These are phyloP conservation scores for Begonia masoniana DNA, from an alignment of 306 rosid species.

Conservation along the genomic window DNA sequence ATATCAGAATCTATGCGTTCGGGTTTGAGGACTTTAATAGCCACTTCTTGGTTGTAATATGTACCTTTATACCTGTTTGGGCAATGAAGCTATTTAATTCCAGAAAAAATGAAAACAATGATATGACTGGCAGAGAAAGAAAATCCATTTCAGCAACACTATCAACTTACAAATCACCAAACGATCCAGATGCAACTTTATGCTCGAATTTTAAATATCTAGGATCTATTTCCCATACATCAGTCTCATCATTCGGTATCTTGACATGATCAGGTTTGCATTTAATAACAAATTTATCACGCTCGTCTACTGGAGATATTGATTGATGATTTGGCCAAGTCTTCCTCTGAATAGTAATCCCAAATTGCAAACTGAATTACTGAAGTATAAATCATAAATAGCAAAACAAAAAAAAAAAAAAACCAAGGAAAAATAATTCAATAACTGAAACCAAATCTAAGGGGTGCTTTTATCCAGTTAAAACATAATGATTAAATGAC, in stretches of 20 bases:
- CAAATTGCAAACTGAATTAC: conserved; percentile 12
- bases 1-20: conserved; percentile 69
- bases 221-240: conserved; percentile 95
- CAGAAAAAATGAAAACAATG: neutral
- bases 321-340: conserved; percentile 39
- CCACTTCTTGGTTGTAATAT: conserved; percentile 89
- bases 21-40: conserved; percentile 88
- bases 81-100: conserved; percentile 7
- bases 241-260: conserved; percentile 82
- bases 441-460: too few relatives aligned
- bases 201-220: conserved; percentile 60
- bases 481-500: conserved; percentile 1
- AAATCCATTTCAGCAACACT: neutral
- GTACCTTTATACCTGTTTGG: conserved; percentile 71
- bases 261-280: conserved; percentile 40
- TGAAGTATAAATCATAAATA: conserved; percentile 10
- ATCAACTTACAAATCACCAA: conserved; percentile 80
- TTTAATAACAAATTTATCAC: conserved; percentile 36
- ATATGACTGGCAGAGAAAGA: neutral
- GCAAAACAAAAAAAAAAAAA: neutral
- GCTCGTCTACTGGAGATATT: conserved; percentile 31
- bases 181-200: conserved; percentile 86
- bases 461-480: neutral
- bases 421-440: neutral
- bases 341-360: conserved; percentile 37